Evolutionary conservation across 1,284 basidiomycete species (phyloP).

Genomic region (Rhodofomes roseus): DNA sequence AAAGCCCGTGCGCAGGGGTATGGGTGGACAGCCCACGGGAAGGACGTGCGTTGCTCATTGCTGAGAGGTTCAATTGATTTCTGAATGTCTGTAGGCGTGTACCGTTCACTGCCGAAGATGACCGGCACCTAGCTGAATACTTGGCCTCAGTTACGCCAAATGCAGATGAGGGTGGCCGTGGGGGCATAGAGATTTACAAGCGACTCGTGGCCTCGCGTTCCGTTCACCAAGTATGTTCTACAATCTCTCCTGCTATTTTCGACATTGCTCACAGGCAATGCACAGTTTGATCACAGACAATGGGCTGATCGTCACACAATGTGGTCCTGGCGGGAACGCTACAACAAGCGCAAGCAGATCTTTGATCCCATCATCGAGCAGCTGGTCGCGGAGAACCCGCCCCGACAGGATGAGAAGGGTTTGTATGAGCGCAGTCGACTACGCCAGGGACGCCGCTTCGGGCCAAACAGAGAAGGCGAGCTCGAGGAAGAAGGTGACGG

Average conservation of each 20-base stretch:
- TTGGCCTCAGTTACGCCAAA: conserved; percentile 69
- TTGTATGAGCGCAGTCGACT: conserved; percentile 11
- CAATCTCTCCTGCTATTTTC: no score
- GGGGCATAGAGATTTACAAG: conserved; percentile 67
- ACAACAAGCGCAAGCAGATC: conserved; percentile 59
- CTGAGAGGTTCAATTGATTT: no score
- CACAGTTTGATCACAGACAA: neutral
- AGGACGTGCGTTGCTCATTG: neutral
- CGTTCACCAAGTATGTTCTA: neutral
- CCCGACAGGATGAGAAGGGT: conserved; percentile 18
- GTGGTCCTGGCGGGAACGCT: conserved; percentile 76
- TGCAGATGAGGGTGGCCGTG: conserved; percentile 65
- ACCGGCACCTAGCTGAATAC: conserved; percentile 61
- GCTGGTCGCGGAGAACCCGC: conserved; percentile 44
- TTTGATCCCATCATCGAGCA: conserved; percentile 54
- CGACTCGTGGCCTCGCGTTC: conserved; percentile 32
- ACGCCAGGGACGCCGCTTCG: no score
- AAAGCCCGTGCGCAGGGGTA: conserved; percentile 2
- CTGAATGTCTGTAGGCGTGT: conserved; percentile 48
- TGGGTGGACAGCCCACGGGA: conserved; percentile 5
- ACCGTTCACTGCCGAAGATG: conserved; percentile 65
- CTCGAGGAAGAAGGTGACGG: neutral
- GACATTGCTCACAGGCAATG: neutral
- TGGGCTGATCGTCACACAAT: conserved; percentile 73
- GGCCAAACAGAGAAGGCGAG: conserved; percentile 1